phyloP scores from a whole-genome alignment of 2,329 filamentous ascomycete species.

The Exophiala sp. region DNA sequence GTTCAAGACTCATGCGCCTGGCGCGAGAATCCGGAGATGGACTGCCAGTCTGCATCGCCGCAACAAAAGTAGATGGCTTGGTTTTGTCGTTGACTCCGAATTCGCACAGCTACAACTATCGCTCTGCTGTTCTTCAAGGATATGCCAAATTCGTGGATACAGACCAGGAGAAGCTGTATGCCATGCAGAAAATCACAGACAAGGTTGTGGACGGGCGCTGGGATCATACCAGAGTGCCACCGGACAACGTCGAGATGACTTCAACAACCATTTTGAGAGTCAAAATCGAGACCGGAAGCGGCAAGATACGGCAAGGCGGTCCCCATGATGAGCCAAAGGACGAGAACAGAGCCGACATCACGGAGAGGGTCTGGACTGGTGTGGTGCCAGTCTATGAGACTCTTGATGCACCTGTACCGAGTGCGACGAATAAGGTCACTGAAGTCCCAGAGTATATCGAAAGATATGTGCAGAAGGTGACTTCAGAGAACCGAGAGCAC shows the following conservation, averaged over 20 bases:
- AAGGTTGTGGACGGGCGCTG: conserved; percentile 67
- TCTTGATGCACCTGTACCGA: conserved; percentile 62
- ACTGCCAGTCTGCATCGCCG: conserved; percentile 68
- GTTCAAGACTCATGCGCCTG: conserved; percentile 70
- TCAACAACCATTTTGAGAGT: conserved; percentile 71
- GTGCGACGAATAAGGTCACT: conserved; percentile 56
- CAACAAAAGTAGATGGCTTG: conserved; percentile 73
- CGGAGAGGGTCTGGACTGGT: conserved; percentile 55
- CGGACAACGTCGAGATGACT: conserved; percentile 69
- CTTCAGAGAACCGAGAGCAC: neutral
- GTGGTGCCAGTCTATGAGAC: conserved; percentile 63
- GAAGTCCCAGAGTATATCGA: neutral
- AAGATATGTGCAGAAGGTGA: neutral
- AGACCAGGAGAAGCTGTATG: conserved; percentile 68
- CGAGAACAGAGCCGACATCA: conserved; percentile 47
- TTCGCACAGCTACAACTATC: conserved; percentile 83
- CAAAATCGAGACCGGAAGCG: conserved; percentile 66
- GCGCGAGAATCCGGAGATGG: conserved; percentile 50
- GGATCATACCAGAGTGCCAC: conserved; percentile 65
- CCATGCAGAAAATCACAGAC: conserved; percentile 75
- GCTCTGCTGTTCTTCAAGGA: conserved; percentile 74
- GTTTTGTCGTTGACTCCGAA: conserved; percentile 76
- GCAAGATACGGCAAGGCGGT: conserved; percentile 66
- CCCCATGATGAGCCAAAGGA: conserved; percentile 62
- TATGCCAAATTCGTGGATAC: conserved; percentile 66